Evolutionary conservation across 371 early-diverging fungal genomes (phyloP).

Genomic region (Circinella umbellata): DNA sequence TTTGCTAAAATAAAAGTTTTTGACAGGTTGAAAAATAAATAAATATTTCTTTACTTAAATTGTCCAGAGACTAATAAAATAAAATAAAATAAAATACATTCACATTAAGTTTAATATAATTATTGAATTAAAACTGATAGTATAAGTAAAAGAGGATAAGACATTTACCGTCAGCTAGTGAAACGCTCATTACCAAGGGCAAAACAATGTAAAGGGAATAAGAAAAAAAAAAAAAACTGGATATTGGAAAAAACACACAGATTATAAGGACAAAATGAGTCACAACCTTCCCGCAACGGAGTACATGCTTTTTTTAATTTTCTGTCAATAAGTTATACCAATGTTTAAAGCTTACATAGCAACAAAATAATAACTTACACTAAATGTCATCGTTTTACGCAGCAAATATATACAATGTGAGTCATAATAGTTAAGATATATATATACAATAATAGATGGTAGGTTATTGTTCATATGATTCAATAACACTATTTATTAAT

Average conservation of each 20-base stretch:
- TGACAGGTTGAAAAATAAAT: slow-evolving; percentile 2
- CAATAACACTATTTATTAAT: too few species aligned
- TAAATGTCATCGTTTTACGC: too few species aligned
- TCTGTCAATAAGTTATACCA: too few species aligned
- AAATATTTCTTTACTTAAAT: slow-evolving; percentile 44
- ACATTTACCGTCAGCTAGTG: slow-evolving; percentile 18
- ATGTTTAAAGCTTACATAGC: not conserved
- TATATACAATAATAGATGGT: too few species aligned
- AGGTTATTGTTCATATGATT: too few species aligned
- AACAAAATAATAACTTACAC: not conserved
- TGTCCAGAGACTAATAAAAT: slow-evolving; percentile 49
- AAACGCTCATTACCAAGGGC: slow-evolving; percentile 19
- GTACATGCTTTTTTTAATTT: too few species aligned
- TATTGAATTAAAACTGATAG: not conserved
- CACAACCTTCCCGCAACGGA: not conserved
- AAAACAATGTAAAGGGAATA: not conserved
- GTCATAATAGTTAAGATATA: too few species aligned
- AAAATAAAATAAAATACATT: not conserved
- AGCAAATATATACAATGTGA: not conserved
- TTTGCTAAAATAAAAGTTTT: not conserved
- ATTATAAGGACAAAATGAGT: not conserved
- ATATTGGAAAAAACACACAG: not conserved
- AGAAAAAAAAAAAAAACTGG: not conserved
- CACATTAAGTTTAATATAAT: not conserved
- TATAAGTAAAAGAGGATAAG: not conserved